Evolutionary conservation across 257 asterid species (phyloP).

Genomic region (Primulina eburnea): DNA sequence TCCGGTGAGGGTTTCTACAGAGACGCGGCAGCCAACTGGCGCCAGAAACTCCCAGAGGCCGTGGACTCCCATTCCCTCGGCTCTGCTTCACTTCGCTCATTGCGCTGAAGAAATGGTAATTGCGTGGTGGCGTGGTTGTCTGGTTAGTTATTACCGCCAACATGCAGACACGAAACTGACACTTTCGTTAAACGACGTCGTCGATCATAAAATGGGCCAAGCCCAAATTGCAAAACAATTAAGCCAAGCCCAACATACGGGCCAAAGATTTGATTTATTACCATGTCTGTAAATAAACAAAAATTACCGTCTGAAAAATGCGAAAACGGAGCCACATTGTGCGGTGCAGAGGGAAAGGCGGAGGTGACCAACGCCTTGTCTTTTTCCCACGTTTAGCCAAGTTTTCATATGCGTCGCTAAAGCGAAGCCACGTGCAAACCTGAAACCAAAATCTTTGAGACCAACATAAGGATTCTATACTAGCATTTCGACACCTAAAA

Average conservation of each 20-base stretch:
- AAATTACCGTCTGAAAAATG: no score
- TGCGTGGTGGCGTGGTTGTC: neutral
- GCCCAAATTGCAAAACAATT: neutral
- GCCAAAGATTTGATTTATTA: no score
- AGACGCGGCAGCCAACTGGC: slow-evolving; percentile 98
- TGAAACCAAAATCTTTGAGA: neutral
- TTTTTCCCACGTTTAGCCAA: neutral
- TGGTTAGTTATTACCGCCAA: slow-evolving; percentile 34
- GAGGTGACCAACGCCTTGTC: neutral
- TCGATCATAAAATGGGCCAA: neutral
- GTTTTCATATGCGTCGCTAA: neutral
- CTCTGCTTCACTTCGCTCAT: neutral
- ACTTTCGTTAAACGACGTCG: no score
- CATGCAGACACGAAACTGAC: neutral
- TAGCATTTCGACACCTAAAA: no score
- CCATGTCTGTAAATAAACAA: no score
- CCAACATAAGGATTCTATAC: no score
- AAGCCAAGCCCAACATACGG: neutral
- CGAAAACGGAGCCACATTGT: no score
- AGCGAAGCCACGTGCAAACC: neutral
- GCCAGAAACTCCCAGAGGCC: slow-evolving; percentile 94
- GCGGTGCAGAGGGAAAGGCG: no score
- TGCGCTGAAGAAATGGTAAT: neutral
- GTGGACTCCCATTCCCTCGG: slow-evolving; percentile 77
- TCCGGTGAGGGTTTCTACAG: slow-evolving; percentile 93